phyloP scores from a whole-genome alignment of 768 basidiomycete species.

The Leccinum obscurum region DNA sequence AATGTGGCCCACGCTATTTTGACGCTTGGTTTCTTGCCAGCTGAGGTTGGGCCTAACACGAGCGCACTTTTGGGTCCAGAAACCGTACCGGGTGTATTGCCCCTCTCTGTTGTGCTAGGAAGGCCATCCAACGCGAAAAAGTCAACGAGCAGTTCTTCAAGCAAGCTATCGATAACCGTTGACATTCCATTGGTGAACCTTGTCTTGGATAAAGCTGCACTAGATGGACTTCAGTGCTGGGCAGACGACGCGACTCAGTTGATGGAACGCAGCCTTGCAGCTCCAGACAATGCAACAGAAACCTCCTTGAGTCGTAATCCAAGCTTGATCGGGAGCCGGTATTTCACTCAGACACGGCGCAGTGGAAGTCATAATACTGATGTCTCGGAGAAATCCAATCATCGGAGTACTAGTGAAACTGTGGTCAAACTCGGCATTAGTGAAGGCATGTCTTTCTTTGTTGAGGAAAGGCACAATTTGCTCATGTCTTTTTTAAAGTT shows the following conservation, averaged over 20 bases:
- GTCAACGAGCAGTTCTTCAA: conserved; percentile 1
- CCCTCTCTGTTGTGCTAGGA: conserved; percentile 26
- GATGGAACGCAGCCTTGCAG: conserved; percentile 44
- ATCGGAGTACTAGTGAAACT: conserved; percentile 37
- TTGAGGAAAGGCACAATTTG: background rate
- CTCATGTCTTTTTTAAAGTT: conserved; percentile 23
- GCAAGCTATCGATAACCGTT: conserved; percentile 22
- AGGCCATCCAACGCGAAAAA: conserved; percentile 9
- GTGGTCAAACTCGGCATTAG: conserved; percentile 50
- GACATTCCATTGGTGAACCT: conserved; percentile 65
- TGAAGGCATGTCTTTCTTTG: conserved; percentile 37
- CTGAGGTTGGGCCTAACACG: conserved; percentile 9
- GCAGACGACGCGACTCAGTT: conserved; percentile 84
- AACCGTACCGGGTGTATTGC: conserved; percentile 9
- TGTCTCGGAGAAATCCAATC: conserved; percentile 26
- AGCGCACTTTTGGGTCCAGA: conserved; percentile 30
- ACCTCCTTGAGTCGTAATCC: conserved; percentile 49
- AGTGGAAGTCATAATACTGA: conserved; percentile 42
- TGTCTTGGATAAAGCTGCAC: conserved; percentile 57
- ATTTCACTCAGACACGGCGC: conserved; percentile 51
- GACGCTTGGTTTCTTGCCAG: conserved; percentile 49
- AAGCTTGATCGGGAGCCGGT: conserved; percentile 78
- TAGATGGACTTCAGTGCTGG: conserved; percentile 85
- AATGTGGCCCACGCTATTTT: conserved; percentile 45
- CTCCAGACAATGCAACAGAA: conserved; percentile 27